Evolutionary conservation across 768 basidiomycete genomes (phyloP), one percentile per base, ranked within the genome.

Genomic region (Termitomyces sp.): DNA sequence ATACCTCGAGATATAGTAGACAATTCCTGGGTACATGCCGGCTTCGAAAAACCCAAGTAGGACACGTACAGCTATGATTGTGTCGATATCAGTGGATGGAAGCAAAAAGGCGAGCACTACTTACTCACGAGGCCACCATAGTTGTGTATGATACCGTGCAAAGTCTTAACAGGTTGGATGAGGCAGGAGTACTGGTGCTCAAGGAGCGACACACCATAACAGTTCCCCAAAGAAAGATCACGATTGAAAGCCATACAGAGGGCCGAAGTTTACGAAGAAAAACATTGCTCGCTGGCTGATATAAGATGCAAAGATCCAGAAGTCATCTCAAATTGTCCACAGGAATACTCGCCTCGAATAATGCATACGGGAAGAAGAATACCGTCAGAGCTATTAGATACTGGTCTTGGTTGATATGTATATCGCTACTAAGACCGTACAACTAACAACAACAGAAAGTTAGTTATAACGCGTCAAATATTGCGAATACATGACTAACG

Each of bases 361-460:
- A 59, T 24, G 88, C 76, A 67, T 87, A 91, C 9, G 85, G 85
- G 56, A 89, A 86, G 73, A 90, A 92, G 76, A 92, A 91, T 4
- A 89, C 79, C 4, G 86, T 87, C 50, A 89, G 73, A 4, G 86
- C 85, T 53, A 87, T 76, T 32, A 88, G 75, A 67, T 89, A 89
- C 64, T 88, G 86, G 47, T 73, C 79, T 83, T 6, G 77, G 33
- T 42, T 79, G 27, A 89, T 82, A 33, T 82, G 72, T 43, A 88
- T 71, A 63, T 87, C 84, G 16, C 60, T 62, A 61, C 81, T 81
- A 58, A 90, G 72, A 56, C 78, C 69, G 59, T 88, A 89, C 44
- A 90, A 65, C 87, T 88, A 46, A 13, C 22, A n/a, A 36, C 10
- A 42, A 1, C 24, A 24, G 26, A 30, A 40, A 20, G 20, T 63